Evolutionary conservation across 495 filamentous ascomycete species (phyloP).

Genomic region (Annulohypoxylon stygium): DNA sequence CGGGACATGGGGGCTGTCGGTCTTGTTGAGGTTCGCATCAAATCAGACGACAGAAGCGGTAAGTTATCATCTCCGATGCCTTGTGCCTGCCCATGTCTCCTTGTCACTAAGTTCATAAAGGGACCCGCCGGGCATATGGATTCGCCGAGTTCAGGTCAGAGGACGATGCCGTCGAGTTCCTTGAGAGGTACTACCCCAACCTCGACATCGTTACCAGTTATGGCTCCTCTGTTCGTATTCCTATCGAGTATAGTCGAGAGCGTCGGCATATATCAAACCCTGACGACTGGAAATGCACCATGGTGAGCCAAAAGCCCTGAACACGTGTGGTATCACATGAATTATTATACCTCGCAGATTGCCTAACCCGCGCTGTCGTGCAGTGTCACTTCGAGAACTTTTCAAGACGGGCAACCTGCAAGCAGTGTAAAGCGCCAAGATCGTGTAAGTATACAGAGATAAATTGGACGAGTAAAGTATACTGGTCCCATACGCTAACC

Average conservation of each 20-base stretch:
- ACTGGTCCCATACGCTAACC: conserved; percentile 10
- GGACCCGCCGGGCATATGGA: conserved; percentile 75
- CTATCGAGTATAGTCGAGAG: conserved; percentile 54
- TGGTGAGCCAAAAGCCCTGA: conserved; percentile 61
- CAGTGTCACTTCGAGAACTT: conserved; percentile 83
- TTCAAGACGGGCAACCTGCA: conserved; percentile 75
- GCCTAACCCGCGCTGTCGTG: conserved; percentile 30
- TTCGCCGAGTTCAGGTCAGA: conserved; percentile 75
- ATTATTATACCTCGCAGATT: background rate
- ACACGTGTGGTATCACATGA: background rate
- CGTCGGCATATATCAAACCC: conserved; percentile 49
- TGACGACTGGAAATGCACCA: conserved; percentile 82
- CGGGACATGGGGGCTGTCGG: conserved; percentile 49
- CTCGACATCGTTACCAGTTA: conserved; percentile 65
- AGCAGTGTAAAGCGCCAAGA: conserved; percentile 77
- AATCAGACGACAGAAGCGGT: conserved; percentile 48
- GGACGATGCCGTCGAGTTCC: conserved; percentile 71
- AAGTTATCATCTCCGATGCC: conserved; percentile 6
- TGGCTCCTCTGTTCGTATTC: conserved; percentile 42
- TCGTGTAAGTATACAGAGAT: conserved; percentile 67
- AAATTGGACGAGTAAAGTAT: background rate
- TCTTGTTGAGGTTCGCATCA: conserved; percentile 50
- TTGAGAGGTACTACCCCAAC: conserved; percentile 73
- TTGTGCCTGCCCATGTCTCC: background rate
- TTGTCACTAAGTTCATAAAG: conserved; percentile 68